Evolutionary conservation across 306 rosid genomes (phyloP).

Genomic region (Vigna radiata): DNA sequence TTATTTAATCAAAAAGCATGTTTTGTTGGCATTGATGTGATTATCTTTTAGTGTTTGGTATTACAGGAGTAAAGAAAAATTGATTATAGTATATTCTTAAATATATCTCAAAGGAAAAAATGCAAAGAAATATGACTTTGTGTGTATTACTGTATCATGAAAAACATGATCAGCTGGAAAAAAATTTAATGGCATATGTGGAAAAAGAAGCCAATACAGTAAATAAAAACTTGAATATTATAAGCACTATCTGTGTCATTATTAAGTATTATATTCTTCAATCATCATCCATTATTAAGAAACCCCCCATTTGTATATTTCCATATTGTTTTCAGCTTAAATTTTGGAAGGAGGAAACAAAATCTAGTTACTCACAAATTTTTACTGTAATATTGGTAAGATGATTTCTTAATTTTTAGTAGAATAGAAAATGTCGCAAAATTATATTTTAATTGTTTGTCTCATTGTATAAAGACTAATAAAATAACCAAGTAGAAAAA

Average conservation of each 20-base stretch:
- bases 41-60: background rate
- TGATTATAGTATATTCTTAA: background rate
- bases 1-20: background rate
- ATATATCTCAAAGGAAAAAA: slow-evolving; percentile 20
- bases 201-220: background rate
- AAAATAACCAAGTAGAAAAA: no score
- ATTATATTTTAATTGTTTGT: no score
- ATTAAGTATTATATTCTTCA: slow-evolving; percentile 10
- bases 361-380: no score
- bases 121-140: background rate
- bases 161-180: no score
- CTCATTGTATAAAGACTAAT: no score
- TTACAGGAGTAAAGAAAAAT: background rate
- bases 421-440: no score
- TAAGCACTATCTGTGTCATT: background rate
- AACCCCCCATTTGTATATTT: no score
- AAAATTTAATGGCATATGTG: background rate
- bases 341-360: no score
- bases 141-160: no score
- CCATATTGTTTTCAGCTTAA: no score
- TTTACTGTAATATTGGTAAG: no score
- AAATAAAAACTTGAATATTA: background rate
- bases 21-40: background rate
- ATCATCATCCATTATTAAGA: background rate
- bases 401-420: background rate